Evolutionary conservation across 1,139 yeast species (phyloP).

Genomic region (Taphrina flavorubra): DNA sequence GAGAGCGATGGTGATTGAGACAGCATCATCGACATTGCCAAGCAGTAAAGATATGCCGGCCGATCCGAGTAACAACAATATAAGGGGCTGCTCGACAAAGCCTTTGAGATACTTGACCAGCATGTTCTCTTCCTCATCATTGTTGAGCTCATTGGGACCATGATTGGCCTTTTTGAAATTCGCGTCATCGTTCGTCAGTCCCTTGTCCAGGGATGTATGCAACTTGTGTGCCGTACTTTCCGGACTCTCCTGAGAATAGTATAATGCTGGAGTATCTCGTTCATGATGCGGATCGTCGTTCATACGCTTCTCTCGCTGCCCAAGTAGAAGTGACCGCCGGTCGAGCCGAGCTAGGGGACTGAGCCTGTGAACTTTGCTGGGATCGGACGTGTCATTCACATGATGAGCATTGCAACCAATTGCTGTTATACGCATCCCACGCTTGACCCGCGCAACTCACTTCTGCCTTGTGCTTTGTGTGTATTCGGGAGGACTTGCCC

Average conservation of each 20-base stretch:
- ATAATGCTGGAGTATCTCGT: slow-evolving; percentile 35
- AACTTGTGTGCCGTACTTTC: slow-evolving; percentile 35
- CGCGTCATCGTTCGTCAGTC: slow-evolving; percentile 37
- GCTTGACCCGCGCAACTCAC: too few species aligned
- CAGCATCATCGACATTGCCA: slow-evolving; percentile 93
- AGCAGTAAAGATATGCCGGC: slow-evolving; percentile 82
- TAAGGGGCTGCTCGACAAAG: slow-evolving; percentile 87
- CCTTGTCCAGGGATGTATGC: slow-evolving; percentile 27
- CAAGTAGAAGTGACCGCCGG: neutral
- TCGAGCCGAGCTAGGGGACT: neutral
- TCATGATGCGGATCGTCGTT: slow-evolving; percentile 22
- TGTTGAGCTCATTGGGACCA: slow-evolving; percentile 75
- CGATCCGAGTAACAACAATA: slow-evolving; percentile 82
- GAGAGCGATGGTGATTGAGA: slow-evolving; percentile 55
- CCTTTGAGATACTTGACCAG: slow-evolving; percentile 71
- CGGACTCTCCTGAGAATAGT: slow-evolving; percentile 28
- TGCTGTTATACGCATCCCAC: too few species aligned
- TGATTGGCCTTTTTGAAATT: slow-evolving; percentile 65
- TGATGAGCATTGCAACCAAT: neutral
- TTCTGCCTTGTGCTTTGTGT: too few species aligned
- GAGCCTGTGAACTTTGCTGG: neutral
- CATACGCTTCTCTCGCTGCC: neutral
- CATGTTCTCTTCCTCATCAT: slow-evolving; percentile 78
- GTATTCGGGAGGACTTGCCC: too few species aligned
- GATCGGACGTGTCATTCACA: neutral